Evolutionary conservation across 2,329 filamentous ascomycete genomes (phyloP), one percentile per base, ranked within the genome.

Genomic region (Myriosclerotinia scirpicola): DNA sequence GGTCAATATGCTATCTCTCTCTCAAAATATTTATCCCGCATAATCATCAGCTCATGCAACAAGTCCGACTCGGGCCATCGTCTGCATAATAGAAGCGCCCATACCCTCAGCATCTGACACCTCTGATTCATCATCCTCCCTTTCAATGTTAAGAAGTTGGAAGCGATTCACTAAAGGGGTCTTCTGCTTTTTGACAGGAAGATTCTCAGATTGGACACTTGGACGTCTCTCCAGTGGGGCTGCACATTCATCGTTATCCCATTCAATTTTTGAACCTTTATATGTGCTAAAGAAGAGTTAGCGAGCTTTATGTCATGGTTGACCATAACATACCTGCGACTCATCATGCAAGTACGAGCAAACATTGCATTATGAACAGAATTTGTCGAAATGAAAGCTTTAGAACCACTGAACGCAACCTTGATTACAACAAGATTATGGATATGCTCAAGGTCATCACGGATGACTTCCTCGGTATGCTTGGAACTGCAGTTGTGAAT

Each of bases 391-490:
- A 96, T 86, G 76, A 85, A 85, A 67, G 85, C 89, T 76, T 87
- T 85, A 5, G 82, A 81, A 22, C 82, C 80, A 3, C 78, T 77
- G 76, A 90, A 89, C 9, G 79, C 78, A 54, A 95, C 79, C 54
- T 84, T 84, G 73, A 95, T 81, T 14, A 96, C 84, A 30, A 89
- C 80, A 1, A 96, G 82, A 69, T 91, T 91, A 79, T 94, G 88
- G 68, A 96, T 94, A 75, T 96, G 92, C 34, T 93, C 89, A 48
- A 95, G 82, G 72, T 96, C 90, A 5, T 88, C 83, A 14, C 89
- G 86, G 69, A 96, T 86, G 20, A 79, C 78, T 9, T 84, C 79
- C 70, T 88, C 88, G 0, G 87, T 92, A 71, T 90, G 80, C 64
- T 79, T 83, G 64, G 79, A 79, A 71, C 81, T 81, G 71, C 84